Evolutionary conservation across 305 asterid species (phyloP).

Genomic region (Fraxinus velutina): DNA sequence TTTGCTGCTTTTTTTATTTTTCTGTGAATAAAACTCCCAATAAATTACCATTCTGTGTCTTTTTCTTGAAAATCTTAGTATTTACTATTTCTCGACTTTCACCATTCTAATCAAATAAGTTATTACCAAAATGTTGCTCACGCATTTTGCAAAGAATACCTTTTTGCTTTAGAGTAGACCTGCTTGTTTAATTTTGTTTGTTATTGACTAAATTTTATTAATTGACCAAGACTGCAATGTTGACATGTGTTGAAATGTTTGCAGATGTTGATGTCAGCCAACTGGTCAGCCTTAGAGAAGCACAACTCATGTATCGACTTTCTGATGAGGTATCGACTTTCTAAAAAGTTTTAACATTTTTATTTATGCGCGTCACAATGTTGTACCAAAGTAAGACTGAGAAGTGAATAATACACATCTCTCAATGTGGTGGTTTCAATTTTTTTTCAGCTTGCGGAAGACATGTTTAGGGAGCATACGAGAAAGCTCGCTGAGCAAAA

Average conservation of each 20-base stretch:
- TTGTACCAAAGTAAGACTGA: slow-evolving; percentile 1
- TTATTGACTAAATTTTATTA: slow-evolving; percentile 8
- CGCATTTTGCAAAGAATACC: background rate
- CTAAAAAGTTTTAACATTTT: background rate
- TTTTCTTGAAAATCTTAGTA: background rate
- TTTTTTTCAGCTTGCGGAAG: slow-evolving; percentile 74
- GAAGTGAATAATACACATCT: slow-evolving; percentile 14
- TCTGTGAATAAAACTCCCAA: background rate
- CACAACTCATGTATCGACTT: slow-evolving; percentile 70
- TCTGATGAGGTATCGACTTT: slow-evolving; percentile 79
- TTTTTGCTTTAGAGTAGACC: background rate
- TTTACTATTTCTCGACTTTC: slow-evolving; percentile 10
- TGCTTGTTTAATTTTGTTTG: slow-evolving; percentile 1
- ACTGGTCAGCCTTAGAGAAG: slow-evolving; percentile 83
- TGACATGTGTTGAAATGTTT: slow-evolving; percentile 28
- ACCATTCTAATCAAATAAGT: slow-evolving; percentile 11
- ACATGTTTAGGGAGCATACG: slow-evolving; percentile 82
- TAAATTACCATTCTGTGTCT: background rate
- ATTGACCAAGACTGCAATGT: slow-evolving; percentile 17
- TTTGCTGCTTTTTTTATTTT: slow-evolving; percentile 13
- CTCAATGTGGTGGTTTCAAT: slow-evolving; percentile 15
- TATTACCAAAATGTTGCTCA: background rate
- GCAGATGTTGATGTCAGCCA: slow-evolving; percentile 68
- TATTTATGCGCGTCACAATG: slow-evolving; percentile 7
- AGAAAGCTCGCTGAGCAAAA: slow-evolving; percentile 78